Conservation (phyloP, 345 rosid genomes). For the Hibiscus tridactylites region DNA sequence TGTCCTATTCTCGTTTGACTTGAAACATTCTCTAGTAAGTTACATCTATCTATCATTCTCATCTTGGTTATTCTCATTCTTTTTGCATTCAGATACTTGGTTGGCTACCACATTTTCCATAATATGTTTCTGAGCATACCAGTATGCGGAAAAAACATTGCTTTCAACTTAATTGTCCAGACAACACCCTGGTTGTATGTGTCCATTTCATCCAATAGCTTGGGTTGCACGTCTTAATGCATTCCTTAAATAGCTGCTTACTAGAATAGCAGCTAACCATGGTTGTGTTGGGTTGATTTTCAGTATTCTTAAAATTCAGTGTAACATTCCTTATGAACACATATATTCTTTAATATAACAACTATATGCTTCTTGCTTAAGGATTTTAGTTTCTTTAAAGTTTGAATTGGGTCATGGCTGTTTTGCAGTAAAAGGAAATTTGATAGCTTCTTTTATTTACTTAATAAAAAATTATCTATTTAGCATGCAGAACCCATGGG, state of each 20-base stretch:
- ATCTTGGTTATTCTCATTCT: not conserved
- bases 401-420: not conserved
- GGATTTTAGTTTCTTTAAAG: not conserved
- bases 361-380: not conserved
- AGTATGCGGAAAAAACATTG: not conserved
- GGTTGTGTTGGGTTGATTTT: not conserved
- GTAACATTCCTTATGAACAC: not conserved
- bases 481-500: not conserved
- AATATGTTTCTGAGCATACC: not conserved
- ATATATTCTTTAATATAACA: not conserved
- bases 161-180: not conserved
- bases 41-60: not conserved
- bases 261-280: not conserved
- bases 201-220: not conserved
- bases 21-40: not conserved
- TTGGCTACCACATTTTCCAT: not conserved
- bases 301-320: not conserved
- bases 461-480: not conserved
- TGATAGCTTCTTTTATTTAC: not conserved
- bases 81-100: not conserved
- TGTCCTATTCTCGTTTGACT: not conserved
- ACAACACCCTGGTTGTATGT: not conserved
- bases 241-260: not conserved
- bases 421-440: not conserved
- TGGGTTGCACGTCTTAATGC: not conserved